These are phyloP conservation scores for Epicoccum nigrum DNA, from an alignment of 2,329 filamentous ascomycete genomes.

Conservation along the genomic window DNA sequence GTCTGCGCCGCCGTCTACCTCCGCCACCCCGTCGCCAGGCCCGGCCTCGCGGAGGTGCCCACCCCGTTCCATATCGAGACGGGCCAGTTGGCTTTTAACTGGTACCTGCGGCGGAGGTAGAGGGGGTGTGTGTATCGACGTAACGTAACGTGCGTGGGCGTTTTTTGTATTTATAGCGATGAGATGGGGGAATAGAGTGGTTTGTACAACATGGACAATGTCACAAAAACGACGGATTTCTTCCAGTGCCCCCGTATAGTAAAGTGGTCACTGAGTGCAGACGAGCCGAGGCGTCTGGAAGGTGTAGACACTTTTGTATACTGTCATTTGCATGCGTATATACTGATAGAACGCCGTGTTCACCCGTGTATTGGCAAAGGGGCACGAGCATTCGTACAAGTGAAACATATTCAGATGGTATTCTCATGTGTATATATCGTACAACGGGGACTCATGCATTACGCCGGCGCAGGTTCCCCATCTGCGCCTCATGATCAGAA, in stretches of 20 bases:
- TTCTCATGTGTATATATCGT: neutral
- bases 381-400: no score
- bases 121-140: neutral
- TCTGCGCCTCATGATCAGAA: constrained; percentile 1
- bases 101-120: constrained; percentile 86
- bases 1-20: constrained; percentile 95
- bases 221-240: no score
- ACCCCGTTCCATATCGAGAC: constrained; percentile 75
- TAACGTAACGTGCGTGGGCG: no score
- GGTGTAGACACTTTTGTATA: no score
- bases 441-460: constrained; percentile 10
- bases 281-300: no score
- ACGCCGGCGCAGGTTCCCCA: constrained; percentile 14
- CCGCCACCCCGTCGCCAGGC: constrained; percentile 87
- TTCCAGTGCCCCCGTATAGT: no score
- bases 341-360: no score
- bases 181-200: neutral
- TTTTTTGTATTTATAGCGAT: neutral
- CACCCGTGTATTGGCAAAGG: no score
- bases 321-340: no score
- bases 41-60: constrained; percentile 74
- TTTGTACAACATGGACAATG: no score
- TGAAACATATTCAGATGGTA: neutral
- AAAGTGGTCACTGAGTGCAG: no score
- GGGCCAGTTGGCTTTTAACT: constrained; percentile 87